These are phyloP conservation scores for Xylariaceae sp. DNA, from an alignment of 2,329 filamentous ascomycete species.

Conservation along the genomic window DNA sequence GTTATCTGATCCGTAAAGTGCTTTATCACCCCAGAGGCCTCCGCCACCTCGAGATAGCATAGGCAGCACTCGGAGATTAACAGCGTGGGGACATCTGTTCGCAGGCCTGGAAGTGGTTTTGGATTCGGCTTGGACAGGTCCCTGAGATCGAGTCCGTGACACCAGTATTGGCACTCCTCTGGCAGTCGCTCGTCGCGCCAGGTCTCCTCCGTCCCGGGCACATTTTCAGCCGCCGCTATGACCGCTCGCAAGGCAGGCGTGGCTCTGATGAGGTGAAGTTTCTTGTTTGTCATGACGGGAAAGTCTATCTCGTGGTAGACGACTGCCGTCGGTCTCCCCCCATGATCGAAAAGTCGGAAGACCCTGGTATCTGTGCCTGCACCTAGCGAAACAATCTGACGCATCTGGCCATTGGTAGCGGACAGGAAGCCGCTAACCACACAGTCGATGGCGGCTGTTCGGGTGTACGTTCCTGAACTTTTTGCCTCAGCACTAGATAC, in stretches of 20 bases:
- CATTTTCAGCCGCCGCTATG: constrained; percentile 29
- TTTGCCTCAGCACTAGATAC: constrained; percentile 22
- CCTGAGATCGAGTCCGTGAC: constrained; percentile 67
- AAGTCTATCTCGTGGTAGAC: constrained; percentile 95
- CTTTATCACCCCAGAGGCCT: constrained; percentile 58
- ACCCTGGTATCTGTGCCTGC: constrained; percentile 90
- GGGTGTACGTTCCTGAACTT: constrained; percentile 75
- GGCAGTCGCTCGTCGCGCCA: constrained; percentile 39
- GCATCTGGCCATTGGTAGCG: constrained; percentile 30
- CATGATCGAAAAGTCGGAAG: constrained; percentile 65
- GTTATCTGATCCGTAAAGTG: constrained; percentile 55
- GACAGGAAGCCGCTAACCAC: constrained; percentile 69
- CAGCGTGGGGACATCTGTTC: constrained; percentile 65
- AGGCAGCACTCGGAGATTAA: constrained; percentile 93
- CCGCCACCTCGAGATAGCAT: constrained; percentile 69
- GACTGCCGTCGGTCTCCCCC: constrained; percentile 38
- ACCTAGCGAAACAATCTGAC: constrained; percentile 86
- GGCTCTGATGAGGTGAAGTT: constrained; percentile 50
- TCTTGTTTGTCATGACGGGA: constrained; percentile 62
- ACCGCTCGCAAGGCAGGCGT: constrained; percentile 38
- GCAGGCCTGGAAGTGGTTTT: constrained; percentile 38
- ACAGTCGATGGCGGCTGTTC: constrained; percentile 75
- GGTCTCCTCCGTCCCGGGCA: constrained; percentile 26
- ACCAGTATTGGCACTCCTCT: constrained; percentile 42
- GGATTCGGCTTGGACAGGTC: constrained; percentile 37